Evolutionary conservation across 441 rosid species (phyloP), one percentile per base, ranked within the genome.

Genomic region (Adansonia madagascariensis): DNA sequence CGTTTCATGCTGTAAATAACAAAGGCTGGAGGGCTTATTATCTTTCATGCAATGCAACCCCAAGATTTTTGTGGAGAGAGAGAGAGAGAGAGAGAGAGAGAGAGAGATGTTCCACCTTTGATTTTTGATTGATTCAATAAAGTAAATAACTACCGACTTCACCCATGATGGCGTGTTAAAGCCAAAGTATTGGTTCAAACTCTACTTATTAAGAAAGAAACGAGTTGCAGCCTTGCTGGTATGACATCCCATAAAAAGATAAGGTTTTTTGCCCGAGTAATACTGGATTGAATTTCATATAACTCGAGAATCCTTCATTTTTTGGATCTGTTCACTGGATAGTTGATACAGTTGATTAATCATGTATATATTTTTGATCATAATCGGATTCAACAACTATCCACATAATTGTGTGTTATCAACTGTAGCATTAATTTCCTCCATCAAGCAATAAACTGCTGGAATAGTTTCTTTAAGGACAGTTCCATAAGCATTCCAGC

Each of bases 401-500:
- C 83, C 6, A 70, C 46, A 12, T 76, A 64, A 76, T 66, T 77
- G 12, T 82, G 75, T 64, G 78, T 31, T 44, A 76, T 17, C 5
- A 83, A 71, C 10, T 78, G 47, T 43, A 89, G 89, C 71, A 75
- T 63, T 63, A 63, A 9, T 52, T 12, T 88, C 87, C 74, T 88
- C 91, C 85, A 85, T 71, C 78, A 94, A 82, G 81, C 97, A 92
- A 73, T 76, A 74, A 73, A 82, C 84, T 8, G 93, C 97, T 18
- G 95, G 97, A 69, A 87, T 79, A 0, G 89, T 91, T 18, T 85
- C 73, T 2, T 89, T 86, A 73, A 85, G 71, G 56, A 71, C 74
- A 39, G 74, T 84, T 59, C 98, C 97, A 53, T 89, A 88, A 2
- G 94, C 97, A 61, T 92, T 91, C 97, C 94, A 90, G 79, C 97